A percentile compares a stretch with the other conserved stretches of the same genome.
Conservation (phyloP, 805 yeast genomes). For the Osmozyma mogii region DNA sequence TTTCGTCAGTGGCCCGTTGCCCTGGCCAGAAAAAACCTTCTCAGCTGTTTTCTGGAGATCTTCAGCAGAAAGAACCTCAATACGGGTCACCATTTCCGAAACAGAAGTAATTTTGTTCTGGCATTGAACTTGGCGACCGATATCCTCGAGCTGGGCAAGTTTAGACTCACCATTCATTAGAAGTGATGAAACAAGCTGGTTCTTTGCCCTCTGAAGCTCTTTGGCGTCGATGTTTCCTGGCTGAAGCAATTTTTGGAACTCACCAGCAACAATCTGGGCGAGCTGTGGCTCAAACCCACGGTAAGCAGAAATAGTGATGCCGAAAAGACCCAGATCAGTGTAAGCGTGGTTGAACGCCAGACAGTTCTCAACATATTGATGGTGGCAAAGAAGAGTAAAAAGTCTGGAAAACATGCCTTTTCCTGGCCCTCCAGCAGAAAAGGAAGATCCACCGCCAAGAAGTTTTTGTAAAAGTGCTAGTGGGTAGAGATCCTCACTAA, state of each 20-base stretch:
- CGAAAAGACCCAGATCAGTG: constrained; percentile 86
- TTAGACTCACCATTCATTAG: constrained; percentile 91
- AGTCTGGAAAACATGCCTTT: constrained; percentile 96
- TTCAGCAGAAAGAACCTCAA: constrained; percentile 55
- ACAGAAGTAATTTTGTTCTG: constrained; percentile 71
- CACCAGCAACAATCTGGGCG: constrained; percentile 64
- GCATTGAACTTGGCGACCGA: constrained; percentile 89
- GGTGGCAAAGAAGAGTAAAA: constrained; percentile 86
- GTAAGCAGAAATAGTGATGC: constrained; percentile 74
- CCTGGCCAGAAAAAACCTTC: constrained; percentile 62
- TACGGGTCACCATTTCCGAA: constrained; percentile 71
- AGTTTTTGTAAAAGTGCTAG: constrained; percentile 83
- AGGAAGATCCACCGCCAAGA: constrained; percentile 95
- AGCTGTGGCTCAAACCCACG: constrained; percentile 82
- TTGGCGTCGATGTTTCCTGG: constrained; percentile 51
- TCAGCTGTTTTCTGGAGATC: constrained; percentile 73
- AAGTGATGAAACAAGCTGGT: constrained; percentile 79
- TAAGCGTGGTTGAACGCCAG: constrained; percentile 84
- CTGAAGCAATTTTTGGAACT: constrained; percentile 29
- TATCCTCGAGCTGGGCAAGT: constrained; percentile 89
- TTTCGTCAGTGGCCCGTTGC: constrained; percentile 39
- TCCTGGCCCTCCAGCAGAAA: constrained; percentile 98
- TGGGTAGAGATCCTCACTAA: constrained; percentile 82
- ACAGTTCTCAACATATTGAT: constrained; percentile 86
- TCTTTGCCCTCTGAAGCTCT: constrained; percentile 86